A percentile compares a stretch with the other conserved stretches of the same genome.
These are phyloP conservation scores for Heracleum sosnowskyi DNA, from an alignment of 129 eudicot species.

Conservation along the genomic window DNA sequence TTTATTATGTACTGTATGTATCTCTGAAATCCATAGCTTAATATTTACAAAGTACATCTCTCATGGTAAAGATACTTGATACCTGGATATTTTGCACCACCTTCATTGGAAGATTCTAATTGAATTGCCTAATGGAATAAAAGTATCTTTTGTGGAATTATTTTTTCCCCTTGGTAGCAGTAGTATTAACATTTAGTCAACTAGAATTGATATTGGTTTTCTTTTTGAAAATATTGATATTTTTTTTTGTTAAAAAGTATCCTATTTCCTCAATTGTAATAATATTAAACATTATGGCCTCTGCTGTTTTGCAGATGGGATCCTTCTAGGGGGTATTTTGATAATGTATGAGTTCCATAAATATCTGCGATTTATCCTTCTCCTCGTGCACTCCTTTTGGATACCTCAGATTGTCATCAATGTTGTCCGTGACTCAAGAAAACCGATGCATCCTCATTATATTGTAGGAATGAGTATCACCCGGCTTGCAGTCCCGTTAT, in stretches of 20 bases:
- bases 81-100: not conserved
- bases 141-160: not conserved
- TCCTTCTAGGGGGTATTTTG: constrained; percentile 92
- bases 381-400: constrained; percentile 86
- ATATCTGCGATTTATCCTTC: constrained; percentile 63
- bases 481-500: constrained; percentile 78
- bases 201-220: not conserved
- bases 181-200: not conserved
- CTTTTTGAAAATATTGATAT: no score
- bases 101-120: not conserved
- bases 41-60: not conserved
- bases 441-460: constrained; percentile 95
- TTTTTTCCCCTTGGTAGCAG: not conserved
- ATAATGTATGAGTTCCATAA: constrained; percentile 94
- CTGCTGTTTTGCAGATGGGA: constrained; percentile 64
- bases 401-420: constrained; percentile 82
- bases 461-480: constrained; percentile 85
- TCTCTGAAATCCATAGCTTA: not conserved
- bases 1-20: not conserved
- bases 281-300: not conserved
- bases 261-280: not conserved
- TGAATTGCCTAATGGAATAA: not conserved
- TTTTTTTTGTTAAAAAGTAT: not conserved
- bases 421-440: constrained; percentile 83
- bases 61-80: not conserved